Evolutionary conservation across 2,329 filamentous ascomycete genomes (phyloP), one percentile per base, ranked within the genome.

Genomic region (Ambrosiella cleistominuta): DNA sequence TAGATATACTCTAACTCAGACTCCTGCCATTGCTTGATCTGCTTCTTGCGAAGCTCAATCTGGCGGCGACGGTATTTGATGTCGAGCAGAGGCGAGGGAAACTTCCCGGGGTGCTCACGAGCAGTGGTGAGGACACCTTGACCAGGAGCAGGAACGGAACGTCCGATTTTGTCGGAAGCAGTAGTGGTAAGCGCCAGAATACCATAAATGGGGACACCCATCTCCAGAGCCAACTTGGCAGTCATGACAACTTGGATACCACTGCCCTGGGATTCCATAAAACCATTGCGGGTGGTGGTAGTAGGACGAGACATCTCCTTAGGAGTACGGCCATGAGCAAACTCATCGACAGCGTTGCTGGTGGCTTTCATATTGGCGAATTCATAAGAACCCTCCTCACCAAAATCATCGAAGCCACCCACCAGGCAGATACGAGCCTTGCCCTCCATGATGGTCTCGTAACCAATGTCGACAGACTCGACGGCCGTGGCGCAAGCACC

Each of bases 341-440:
- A 88, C 70, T 98, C 94, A 64, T 97, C 90, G 62, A 96, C 86
- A 35, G 91, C 90, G 68, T 97, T 98, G 79, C 90, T 96, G 58
- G 93, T 98, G 61, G 93, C 93, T 74, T 95, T 95, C 93, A 98
- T 98, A 77, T 98, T 98, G 76, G 93, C 93, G 70, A 98, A 98
- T 72, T 98, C 93, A 68, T 96, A 98, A 1, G 93, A 98, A 56
- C 93, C 94, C 74, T 98, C 93, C 74, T 98, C 93, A 67, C 94
- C 89, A 76, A 98, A 96, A 73, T 98, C 94, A 74, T 98, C 93
- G 67, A 98, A 97, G 64, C 93, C 93, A 80, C 93, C 93, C 61
- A 98, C 94, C 64, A 98, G 85, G 78, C 91, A 97, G 67, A 98
- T 82, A 56, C 90, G 87, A 61, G 94, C 93, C 78, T 98, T 98